Conservation (phyloP, 331 rosid genomes). For the Malus hybrid region DNA sequence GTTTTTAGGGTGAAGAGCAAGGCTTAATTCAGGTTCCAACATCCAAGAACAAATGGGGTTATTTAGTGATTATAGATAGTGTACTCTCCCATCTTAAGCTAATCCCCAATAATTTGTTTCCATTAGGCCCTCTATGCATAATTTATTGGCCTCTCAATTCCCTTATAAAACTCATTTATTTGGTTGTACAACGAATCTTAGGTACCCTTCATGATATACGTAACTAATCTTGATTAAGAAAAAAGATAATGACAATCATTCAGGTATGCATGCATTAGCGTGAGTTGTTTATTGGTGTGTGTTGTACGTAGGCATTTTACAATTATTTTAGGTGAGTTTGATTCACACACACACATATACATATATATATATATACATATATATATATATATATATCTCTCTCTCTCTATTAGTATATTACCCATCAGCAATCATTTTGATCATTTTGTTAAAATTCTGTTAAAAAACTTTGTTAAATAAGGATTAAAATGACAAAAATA, state of each 20-base stretch:
- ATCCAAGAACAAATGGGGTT: not conserved
- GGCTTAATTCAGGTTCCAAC: conserved; percentile 5
- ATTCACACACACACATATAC: no score
- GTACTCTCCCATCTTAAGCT: not conserved
- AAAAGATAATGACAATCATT: not conserved
- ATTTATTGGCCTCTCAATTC: not conserved
- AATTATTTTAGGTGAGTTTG: no score
- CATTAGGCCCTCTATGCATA: not conserved
- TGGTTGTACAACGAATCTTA: conserved; percentile 1
- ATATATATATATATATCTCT: no score
- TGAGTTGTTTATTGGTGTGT: not conserved
- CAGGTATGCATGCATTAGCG: not conserved
- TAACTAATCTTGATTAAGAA: not conserved
- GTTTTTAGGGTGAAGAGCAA: conserved; percentile 5
- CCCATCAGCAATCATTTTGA: fast-evolving
- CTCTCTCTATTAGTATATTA: no score
- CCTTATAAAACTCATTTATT: not conserved
- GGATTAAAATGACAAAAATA: no score
- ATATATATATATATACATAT: no score
- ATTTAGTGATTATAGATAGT: not conserved
- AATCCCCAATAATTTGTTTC: conserved; percentile 3
- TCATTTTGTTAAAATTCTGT: no score
- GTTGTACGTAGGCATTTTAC: no score
- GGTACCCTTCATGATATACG: not conserved
- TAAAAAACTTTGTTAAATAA: no score